Base-by-base conservation (phyloP, 2,329 filamentous ascomycete genomes). In the Xylaria sp. region DNA sequence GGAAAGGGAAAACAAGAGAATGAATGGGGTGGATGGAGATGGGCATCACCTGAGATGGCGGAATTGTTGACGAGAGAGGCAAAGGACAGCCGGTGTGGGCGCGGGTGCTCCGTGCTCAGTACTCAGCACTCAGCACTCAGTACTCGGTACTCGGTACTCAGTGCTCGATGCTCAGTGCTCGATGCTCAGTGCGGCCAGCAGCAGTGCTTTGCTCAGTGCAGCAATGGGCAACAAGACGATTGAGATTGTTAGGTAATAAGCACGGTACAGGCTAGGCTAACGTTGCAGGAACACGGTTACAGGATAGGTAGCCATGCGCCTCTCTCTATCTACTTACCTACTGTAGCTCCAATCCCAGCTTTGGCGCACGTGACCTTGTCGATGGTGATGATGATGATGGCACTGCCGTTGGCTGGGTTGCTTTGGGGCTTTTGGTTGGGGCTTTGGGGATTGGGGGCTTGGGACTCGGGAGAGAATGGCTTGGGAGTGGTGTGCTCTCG, bases 361-460 rank as follows among this genome's bases (percentile, higher is more conserved):
- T 33, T 46, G 31, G 19, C 29, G 63, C 63, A 65, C 62, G 62
- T 64, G 62, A 64, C 52, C 52, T 33, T 23, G 13, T 35, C 33
- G 33, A 59, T 62, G 62, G 46, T 60, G 52, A 60, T 37, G 33
- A 37, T 13, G 11, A 15, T 37, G 35, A 13, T 38, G 35, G n/a
- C 13, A 11, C 29, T 43, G 17, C 19, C 40, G 41, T 38, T 44
- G 29, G 52, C 51, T 29, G 27, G 19, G 19, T 21, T 19, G 27
- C 25, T 44, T 51, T 54, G 40, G 40, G 41, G 40, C n/a, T n/a
- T n/a, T n/a, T n/a, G n/a, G n/a, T n/a, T n/a, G n/a, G n/a, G n/a
- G n/a, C n/a, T n/a, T n/a, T n/a, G n/a, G n/a, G n/a, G n/a, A n/a
- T n/a, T n/a, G n/a, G n/a, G n/a, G n/a, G n/a, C n/a, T n/a, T n/a